These are phyloP conservation scores for Trichoderma aggressivum DNA, from an alignment of 2,329 filamentous ascomycete species.

Conservation along the genomic window DNA sequence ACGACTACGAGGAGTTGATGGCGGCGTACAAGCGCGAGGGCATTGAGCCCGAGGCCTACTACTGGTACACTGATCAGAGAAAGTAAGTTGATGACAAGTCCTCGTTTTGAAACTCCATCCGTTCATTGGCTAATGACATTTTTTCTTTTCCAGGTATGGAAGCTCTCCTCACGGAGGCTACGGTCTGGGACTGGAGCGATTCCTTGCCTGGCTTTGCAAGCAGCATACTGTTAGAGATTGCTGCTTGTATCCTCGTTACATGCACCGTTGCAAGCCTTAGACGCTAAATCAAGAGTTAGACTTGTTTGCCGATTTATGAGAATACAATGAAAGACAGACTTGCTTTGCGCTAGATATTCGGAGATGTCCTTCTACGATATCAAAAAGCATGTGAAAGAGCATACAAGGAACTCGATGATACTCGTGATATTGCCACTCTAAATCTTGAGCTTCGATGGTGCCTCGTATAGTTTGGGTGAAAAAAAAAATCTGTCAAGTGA, in stretches of 20 bases:
- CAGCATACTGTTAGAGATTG: slow-evolving; percentile 62
- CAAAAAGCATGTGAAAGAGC: background rate
- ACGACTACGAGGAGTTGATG: slow-evolving; percentile 85
- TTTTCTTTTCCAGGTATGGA: slow-evolving; percentile 56
- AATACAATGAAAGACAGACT: background rate
- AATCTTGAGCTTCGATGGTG: background rate
- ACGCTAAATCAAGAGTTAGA: background rate
- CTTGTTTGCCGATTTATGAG: slow-evolving; percentile 2
- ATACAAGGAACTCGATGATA: background rate
- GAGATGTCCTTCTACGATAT: background rate
- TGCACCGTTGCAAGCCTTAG: slow-evolving; percentile 74
- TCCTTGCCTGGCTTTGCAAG: slow-evolving; percentile 62
- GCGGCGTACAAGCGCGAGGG: slow-evolving; percentile 82
- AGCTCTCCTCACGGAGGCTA: slow-evolving; percentile 91
- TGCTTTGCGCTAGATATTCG: background rate
- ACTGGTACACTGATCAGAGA: slow-evolving; percentile 98
- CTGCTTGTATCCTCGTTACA: slow-evolving; percentile 75
- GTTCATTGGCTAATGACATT: background rate
- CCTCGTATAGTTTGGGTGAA: background rate
- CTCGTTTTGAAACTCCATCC: background rate
- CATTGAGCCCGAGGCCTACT: slow-evolving; percentile 82
- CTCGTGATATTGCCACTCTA: background rate
- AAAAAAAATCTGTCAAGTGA: background rate
- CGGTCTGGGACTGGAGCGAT: slow-evolving; percentile 62
- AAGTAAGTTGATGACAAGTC: slow-evolving; percentile 48